Conservation (phyloP, 2,329 filamentous ascomycete species). For the Diaporthe australafricana region DNA sequence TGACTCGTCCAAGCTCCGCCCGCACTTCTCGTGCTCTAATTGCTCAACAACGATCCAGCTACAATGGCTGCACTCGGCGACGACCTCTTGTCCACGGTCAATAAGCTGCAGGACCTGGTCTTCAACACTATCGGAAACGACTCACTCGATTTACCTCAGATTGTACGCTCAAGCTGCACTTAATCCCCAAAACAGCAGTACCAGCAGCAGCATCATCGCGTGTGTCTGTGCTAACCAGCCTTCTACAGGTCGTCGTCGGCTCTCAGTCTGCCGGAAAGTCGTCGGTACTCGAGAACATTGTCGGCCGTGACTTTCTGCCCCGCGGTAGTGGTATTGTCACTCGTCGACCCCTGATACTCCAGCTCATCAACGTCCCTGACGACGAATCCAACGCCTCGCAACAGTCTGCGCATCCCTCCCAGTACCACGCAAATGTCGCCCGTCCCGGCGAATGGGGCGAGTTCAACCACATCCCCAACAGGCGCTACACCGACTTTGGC, state of each 20-base stretch:
- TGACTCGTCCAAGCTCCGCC: constrained; percentile 26
- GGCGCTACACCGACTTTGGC: constrained; percentile 98
- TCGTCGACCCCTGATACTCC: constrained; percentile 90
- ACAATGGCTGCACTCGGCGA: constrained; percentile 94
- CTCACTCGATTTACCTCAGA: constrained; percentile 96
- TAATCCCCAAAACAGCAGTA: constrained; percentile 33
- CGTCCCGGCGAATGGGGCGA: constrained; percentile 91
- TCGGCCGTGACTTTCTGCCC: constrained; percentile 95
- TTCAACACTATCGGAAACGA: constrained; percentile 99
- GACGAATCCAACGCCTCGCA: constrained; percentile 70
- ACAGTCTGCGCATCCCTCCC: constrained; percentile 32
- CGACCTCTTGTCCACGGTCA: constrained; percentile 93
- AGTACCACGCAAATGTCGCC: constrained; percentile 69
- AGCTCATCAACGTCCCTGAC: constrained; percentile 95
- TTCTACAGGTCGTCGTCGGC: constrained; percentile 88
- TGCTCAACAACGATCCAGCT: constrained; percentile 36
- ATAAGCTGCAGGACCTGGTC: constrained; percentile 97
- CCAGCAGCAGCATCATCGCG: constrained; percentile 34
- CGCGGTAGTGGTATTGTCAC: constrained; percentile 98
- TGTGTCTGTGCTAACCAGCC: constrained; percentile 40
- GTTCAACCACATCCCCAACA: constrained; percentile 96
- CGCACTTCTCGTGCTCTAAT: constrained; percentile 17
- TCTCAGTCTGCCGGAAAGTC: constrained; percentile 99
- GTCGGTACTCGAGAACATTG: constrained; percentile 98
- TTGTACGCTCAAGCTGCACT: constrained; percentile 71